Conservation (phyloP, 306 rosid genomes). For the Cucumis melo region DNA sequence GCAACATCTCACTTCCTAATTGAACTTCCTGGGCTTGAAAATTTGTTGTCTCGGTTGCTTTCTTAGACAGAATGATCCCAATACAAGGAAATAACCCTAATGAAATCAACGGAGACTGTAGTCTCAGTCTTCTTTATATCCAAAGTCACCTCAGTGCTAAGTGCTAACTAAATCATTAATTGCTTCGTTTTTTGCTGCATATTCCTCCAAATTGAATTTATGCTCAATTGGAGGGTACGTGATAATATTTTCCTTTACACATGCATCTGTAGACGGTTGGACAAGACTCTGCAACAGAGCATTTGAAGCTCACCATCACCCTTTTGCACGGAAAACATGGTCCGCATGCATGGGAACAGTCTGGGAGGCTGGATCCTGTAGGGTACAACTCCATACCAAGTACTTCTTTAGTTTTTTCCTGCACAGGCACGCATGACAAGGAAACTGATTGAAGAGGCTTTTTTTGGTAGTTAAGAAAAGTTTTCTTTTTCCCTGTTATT, state of each 20-base stretch:
- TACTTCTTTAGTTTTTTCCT: slow-evolving; percentile 27
- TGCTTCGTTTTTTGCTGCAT: neutral
- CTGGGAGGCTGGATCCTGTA: slow-evolving; percentile 71
- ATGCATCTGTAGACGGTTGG: slow-evolving; percentile 75
- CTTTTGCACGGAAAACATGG: slow-evolving; percentile 91
- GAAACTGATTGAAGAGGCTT: neutral
- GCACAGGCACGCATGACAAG: neutral
- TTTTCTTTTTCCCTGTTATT: no score
- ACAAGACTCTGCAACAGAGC: slow-evolving; percentile 72
- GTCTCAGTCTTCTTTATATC: neutral
- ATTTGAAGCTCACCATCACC: slow-evolving; percentile 83
- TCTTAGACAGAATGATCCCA: neutral
- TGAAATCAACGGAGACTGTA: neutral
- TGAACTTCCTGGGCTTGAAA: neutral
- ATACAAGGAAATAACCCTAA: neutral
- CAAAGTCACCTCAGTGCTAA: neutral
- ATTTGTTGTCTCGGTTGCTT: neutral
- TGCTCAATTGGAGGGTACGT: slow-evolving; percentile 68
- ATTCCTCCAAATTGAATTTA: neutral
- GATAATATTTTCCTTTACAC: slow-evolving; percentile 86
- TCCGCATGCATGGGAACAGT: slow-evolving; percentile 93
- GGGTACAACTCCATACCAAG: slow-evolving; percentile 46
- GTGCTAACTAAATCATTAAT: neutral
- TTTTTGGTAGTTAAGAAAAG: neutral
- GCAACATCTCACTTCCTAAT: neutral